A percentile compares a stretch with the other conserved stretches of the same genome.
Conservation (phyloP, 305 asterid species). For the Rubia balearica region DNA sequence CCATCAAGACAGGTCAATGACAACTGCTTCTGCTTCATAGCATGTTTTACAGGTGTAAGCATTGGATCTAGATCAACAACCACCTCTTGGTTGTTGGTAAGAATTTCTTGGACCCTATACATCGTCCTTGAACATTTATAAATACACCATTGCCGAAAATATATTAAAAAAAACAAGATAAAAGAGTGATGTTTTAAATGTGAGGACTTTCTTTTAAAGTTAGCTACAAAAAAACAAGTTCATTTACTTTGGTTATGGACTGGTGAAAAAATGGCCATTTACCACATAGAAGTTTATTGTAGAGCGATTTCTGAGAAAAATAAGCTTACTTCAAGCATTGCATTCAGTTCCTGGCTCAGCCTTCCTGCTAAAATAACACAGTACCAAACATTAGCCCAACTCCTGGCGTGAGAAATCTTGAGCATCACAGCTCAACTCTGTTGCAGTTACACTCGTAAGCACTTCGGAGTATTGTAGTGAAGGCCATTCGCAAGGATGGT, state of each 20-base stretch:
- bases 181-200: background rate
- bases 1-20: slow-evolving; percentile 97
- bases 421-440: slow-evolving; percentile 85
- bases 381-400: slow-evolving; percentile 78
- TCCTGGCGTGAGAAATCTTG: slow-evolving; percentile 81
- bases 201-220: background rate
- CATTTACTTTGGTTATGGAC: background rate
- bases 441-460: slow-evolving; percentile 62
- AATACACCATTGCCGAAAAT: slow-evolving; percentile 21
- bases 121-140: slow-evolving; percentile 60
- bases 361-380: slow-evolving; percentile 92
- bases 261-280: background rate
- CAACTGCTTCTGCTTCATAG: slow-evolving; percentile 66
- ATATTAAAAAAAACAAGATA: slow-evolving; percentile 17
- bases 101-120: slow-evolving; percentile 78
- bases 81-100: slow-evolving; percentile 38
- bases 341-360: slow-evolving; percentile 75
- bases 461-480: too few relatives aligned
- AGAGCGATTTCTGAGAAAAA: slow-evolving; percentile 10
- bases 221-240: background rate
- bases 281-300: slow-evolving; percentile 3
- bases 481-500: too few relatives aligned
- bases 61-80: slow-evolving; percentile 41
- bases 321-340: slow-evolving; percentile 84
- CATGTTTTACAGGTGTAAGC: slow-evolving; percentile 49